Evolutionary conservation across 768 basidiomycete species (phyloP).

Genomic region (Termitomyces titanicus): DNA sequence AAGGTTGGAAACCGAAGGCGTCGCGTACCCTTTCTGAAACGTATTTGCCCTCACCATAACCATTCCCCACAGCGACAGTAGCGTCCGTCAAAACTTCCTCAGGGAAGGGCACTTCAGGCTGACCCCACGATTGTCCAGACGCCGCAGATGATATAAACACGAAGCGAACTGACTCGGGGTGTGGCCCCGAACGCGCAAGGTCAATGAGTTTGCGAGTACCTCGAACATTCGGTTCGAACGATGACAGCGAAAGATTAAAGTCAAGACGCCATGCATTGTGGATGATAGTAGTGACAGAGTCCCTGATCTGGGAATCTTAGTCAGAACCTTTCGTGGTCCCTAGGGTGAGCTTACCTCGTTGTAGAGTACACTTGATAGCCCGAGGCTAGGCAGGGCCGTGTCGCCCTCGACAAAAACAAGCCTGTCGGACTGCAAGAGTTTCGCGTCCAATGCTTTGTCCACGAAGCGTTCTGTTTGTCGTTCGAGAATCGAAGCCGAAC

Average conservation of each 20-base stretch:
- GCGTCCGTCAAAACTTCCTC: constrained; percentile 31
- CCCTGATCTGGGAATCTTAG: constrained; percentile 22
- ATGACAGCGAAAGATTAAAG: constrained; percentile 44
- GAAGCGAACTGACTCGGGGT: constrained; percentile 24
- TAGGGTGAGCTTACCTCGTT: constrained; percentile 15
- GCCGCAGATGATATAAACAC: constrained; percentile 40
- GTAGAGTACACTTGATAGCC: constrained; percentile 20
- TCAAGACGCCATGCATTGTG: constrained; percentile 42
- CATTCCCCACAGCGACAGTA: constrained; percentile 31
- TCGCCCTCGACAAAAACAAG: constrained; percentile 33
- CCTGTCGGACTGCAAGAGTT: constrained; percentile 26
- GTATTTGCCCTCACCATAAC: constrained; percentile 48
- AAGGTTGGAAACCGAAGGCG: neutral
- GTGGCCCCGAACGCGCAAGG: constrained; percentile 26
- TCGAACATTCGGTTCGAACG: constrained; percentile 47
- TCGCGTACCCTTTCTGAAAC: constrained; percentile 31
- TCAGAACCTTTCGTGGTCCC: no score
- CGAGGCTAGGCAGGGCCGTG: constrained; percentile 22
- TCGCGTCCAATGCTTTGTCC: constrained; percentile 25
- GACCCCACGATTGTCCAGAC: constrained; percentile 28
- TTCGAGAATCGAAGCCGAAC: constrained; percentile 9
- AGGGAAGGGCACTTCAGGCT: constrained; percentile 25
- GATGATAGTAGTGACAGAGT: constrained; percentile 31
- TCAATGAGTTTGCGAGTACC: constrained; percentile 46
- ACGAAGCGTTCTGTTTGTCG: constrained; percentile 15